These are phyloP conservation scores for Gossypium australe DNA, from an alignment of 345 rosid genomes.

Conservation along the genomic window DNA sequence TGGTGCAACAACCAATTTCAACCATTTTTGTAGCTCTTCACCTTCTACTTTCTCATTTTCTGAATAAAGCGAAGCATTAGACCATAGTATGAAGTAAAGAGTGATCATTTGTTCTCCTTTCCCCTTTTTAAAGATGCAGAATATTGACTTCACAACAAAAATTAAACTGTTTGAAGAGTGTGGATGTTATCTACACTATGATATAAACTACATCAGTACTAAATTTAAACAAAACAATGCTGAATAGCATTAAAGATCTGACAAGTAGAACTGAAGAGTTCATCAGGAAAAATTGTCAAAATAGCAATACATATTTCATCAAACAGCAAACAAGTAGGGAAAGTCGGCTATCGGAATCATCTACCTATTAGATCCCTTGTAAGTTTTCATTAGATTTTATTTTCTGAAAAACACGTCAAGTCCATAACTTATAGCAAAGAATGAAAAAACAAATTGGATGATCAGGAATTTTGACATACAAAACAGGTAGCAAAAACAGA, in stretches of 20 bases:
- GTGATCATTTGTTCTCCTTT: background rate
- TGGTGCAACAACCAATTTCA: conserved; percentile 80
- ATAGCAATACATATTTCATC: background rate
- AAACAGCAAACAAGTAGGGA: too few species aligned
- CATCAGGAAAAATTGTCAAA: background rate
- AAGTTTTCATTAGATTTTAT: background rate
- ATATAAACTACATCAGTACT: background rate
- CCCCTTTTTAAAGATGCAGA: background rate
- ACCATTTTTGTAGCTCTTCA: conserved; percentile 80
- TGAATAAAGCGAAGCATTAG: conserved; percentile 25
- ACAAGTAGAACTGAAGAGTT: background rate
- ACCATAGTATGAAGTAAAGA: background rate
- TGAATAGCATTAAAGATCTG: background rate
- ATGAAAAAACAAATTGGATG: background rate
- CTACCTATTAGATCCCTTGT: background rate
- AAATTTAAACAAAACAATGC: background rate
- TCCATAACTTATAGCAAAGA: background rate
- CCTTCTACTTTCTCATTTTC: conserved; percentile 96
- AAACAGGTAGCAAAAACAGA: background rate
- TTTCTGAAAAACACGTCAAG: background rate
- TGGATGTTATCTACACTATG: background rate
- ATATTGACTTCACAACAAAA: background rate
- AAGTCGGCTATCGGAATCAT: background rate
- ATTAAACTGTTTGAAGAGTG: background rate
- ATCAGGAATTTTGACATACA: background rate